Conservation (phyloP, 108 stramenopile genomes). For the Schizochytrium sp. region DNA sequence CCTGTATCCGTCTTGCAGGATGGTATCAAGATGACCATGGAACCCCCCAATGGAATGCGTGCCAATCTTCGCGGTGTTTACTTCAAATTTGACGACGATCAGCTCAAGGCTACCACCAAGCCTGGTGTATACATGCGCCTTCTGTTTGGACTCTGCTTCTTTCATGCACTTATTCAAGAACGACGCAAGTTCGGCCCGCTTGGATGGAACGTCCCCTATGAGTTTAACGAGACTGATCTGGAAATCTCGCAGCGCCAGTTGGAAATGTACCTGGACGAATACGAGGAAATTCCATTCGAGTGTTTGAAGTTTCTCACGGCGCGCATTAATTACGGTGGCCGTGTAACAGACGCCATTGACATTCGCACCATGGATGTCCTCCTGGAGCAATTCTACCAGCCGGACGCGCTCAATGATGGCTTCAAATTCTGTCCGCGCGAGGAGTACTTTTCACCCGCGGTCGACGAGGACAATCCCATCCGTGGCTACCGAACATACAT, state of each 20-base stretch:
- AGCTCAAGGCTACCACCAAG: conserved; percentile 31
- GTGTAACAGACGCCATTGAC: conserved; percentile 52
- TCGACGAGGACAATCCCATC: conserved; percentile 41
- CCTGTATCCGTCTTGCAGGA: conserved; percentile 47
- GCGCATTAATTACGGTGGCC: conserved; percentile 54
- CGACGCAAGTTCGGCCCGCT: conserved; percentile 50
- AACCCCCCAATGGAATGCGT: conserved; percentile 49
- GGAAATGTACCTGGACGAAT: conserved; percentile 26
- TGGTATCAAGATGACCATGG: conserved; percentile 56
- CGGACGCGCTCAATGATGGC: conserved; percentile 27
- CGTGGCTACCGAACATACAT: conserved; percentile 51
- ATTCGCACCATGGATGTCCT: conserved; percentile 47
- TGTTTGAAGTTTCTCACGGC: conserved; percentile 48
- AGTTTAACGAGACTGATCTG: conserved; percentile 57
- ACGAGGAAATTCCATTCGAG: conserved; percentile 50
- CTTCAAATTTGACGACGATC: conserved; percentile 45
- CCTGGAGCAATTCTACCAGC: conserved; percentile 36
- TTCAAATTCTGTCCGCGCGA: not conserved
- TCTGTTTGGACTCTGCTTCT: conserved; percentile 51
- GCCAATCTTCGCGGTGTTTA: conserved; percentile 42
- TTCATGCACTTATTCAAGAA: conserved; percentile 49
- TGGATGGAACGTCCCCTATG: conserved; percentile 52
- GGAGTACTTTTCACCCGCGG: not conserved
- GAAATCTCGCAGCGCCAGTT: conserved; percentile 51
- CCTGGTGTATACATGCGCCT: conserved; percentile 45